Conservation (phyloP, 805 yeast species). For the Cyberlindnera saturnus region DNA sequence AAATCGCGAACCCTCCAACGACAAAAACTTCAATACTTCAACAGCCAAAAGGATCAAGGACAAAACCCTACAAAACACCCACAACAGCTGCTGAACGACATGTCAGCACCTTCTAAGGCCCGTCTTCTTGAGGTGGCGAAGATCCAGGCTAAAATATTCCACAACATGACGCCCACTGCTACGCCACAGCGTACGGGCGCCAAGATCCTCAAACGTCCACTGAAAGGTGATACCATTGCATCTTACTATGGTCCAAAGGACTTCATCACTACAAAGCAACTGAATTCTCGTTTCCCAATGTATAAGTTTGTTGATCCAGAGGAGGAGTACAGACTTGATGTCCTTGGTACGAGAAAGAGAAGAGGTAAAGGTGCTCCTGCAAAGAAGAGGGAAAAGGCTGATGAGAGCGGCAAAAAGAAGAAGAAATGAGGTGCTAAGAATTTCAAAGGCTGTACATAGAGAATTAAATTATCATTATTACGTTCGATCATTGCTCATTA, state of each 20-base stretch:
- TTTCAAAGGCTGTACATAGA: neutral
- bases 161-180: conserved; percentile 42
- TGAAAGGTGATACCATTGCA: conserved; percentile 67
- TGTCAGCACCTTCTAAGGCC: conserved; percentile 31
- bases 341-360: conserved; percentile 48
- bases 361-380: conserved; percentile 88
- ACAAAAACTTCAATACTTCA: neutral
- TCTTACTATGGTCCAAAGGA: conserved; percentile 72
- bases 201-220: conserved; percentile 57
- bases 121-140: conserved; percentile 53
- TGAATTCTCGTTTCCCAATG: conserved; percentile 46
- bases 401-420: conserved; percentile 35
- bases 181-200: conserved; percentile 77
- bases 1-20: neutral
- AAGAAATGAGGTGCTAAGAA: conserved; percentile 21
- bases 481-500: neutral
- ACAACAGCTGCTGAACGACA: conserved; percentile 3
- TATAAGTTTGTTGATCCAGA: conserved; percentile 55
- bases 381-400: conserved; percentile 48
- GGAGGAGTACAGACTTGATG: conserved; percentile 58
- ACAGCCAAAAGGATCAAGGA: neutral
- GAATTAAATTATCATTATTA: neutral
- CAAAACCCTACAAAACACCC: neutral
- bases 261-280: conserved; percentile 56
- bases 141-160: conserved; percentile 60